Base-by-base conservation (phyloP, 768 basidiomycete species). In the Rhodotorula paludigena region DNA sequence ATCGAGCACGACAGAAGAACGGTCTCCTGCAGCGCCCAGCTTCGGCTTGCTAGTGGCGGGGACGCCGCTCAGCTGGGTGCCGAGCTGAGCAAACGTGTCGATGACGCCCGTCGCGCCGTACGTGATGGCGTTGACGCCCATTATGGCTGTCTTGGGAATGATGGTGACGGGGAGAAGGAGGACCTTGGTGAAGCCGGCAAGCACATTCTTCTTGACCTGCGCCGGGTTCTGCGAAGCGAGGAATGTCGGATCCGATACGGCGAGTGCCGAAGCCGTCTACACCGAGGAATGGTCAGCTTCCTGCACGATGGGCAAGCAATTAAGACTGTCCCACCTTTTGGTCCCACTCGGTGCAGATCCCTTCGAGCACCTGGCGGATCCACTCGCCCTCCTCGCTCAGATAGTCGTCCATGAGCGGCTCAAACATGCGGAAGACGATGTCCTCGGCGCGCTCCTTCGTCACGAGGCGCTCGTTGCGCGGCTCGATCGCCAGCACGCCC, bases 341-440 rank as follows among this genome's bases (percentile, higher is more conserved):
- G 64, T 93, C 88, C 96, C 92, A 97, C 2, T 80, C 82, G 64
- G 84, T 84, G 76, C 89, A 92, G 21, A 89, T 88, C 5, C 78
- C 80, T 39, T 90, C 89, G 62, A 96, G 85, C 0, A 83, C 80
- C 9, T 82, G 82, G 74, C 91, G 91, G 57, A 90, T 82, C 65
- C 83, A 84, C 64, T 96, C 93, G 10, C 88, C 83, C 77, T 99
- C 94, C 76, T 97, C 92, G 66, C 92, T 89, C 5, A 98, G 86
- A 74, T 98, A 98, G 75, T 97, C 93, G 76, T 96, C 93, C 90
- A 98, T 96, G 77, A 93, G 89, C 16, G 84, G 81, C 78, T 98
- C 93, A 73, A 97, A 98, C 91, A 97, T 96, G 53, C 83, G 84
- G 77, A 75, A 94, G 88, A 94, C 82, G 49, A 93, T 84, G 77